A percentile compares a stretch with the other conserved stretches of the same genome.
These are phyloP conservation scores for Aspergillus avenaceus DNA, from an alignment of 495 filamentous ascomycete species.

Conservation along the genomic window DNA sequence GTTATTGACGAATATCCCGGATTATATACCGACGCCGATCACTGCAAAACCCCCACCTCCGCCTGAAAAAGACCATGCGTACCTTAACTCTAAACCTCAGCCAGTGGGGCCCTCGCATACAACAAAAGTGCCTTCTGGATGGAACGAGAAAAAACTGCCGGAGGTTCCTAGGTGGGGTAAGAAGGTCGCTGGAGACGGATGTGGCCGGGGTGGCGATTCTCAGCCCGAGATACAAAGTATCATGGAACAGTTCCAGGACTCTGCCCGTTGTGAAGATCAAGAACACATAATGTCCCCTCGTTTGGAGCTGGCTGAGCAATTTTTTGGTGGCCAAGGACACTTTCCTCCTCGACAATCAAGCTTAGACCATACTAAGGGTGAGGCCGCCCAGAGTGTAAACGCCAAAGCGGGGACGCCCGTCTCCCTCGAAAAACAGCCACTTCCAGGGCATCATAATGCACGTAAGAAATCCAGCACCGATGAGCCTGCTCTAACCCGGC, in stretches of 20 bases:
- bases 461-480: conserved; percentile 19
- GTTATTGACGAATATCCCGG: conserved; percentile 22
- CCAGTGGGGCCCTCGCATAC: conserved; percentile 53
- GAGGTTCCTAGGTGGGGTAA: conserved; percentile 51
- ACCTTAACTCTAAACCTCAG: conserved; percentile 61
- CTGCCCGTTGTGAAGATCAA: conserved; percentile 58
- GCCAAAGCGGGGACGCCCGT: conserved; percentile 5
- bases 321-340: conserved; percentile 56
- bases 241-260: conserved; percentile 79
- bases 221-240: conserved; percentile 91
- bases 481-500: conserved; percentile 44
- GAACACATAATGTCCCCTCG: conserved; percentile 81
- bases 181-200: conserved; percentile 42
- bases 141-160: conserved; percentile 51
- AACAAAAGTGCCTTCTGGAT: conserved; percentile 39
- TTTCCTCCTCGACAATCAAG: conserved; percentile 84
- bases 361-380: conserved; percentile 57
- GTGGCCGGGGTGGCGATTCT: conserved; percentile 61
- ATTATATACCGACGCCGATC: conserved; percentile 15
- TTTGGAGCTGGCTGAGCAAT: conserved; percentile 66
- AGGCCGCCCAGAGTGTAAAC: conserved; percentile 1
- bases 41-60: conserved; percentile 35
- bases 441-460: conserved; percentile 12
- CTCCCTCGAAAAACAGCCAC: conserved; percentile 18
- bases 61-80: conserved; percentile 49